Evolutionary conservation across 1,284 basidiomycete species (phyloP).

Genomic region (Ganoderma boninense): DNA sequence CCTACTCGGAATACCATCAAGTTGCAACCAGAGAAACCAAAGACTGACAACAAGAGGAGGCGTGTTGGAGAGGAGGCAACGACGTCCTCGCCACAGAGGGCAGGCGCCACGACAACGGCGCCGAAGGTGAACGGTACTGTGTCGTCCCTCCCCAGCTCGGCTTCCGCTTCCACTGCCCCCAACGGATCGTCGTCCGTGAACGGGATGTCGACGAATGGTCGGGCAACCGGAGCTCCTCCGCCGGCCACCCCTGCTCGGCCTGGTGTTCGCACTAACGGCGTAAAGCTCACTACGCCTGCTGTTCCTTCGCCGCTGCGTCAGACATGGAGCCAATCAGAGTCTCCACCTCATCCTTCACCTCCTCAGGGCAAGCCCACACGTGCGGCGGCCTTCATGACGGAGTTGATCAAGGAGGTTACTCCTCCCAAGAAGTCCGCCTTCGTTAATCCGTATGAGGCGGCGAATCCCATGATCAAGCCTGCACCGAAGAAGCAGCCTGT

Average conservation of each 20-base stretch:
- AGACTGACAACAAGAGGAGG: slow-evolving; percentile 66
- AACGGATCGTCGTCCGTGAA: slow-evolving; percentile 37
- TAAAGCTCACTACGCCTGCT: slow-evolving; percentile 64
- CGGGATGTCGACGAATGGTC: slow-evolving; percentile 29
- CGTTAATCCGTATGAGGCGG: slow-evolving; percentile 75
- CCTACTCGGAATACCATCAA: slow-evolving; percentile 50
- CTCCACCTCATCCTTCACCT: slow-evolving; percentile 48
- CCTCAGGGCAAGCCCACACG: slow-evolving; percentile 58
- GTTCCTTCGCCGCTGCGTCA: slow-evolving; percentile 75
- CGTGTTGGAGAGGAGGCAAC: slow-evolving; percentile 58
- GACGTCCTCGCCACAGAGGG: slow-evolving; percentile 43
- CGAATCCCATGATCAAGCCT: slow-evolving; percentile 59
- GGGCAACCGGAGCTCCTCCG: slow-evolving; percentile 13
- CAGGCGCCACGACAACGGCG: slow-evolving; percentile 14
- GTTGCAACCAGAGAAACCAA: slow-evolving; percentile 49
- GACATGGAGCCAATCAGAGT: slow-evolving; percentile 60
- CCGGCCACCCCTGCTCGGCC: slow-evolving; percentile 26
- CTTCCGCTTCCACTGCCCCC: slow-evolving; percentile 17
- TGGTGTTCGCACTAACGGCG: slow-evolving; percentile 53
- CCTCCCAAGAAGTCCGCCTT: slow-evolving; percentile 69
- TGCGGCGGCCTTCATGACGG: slow-evolving; percentile 70
- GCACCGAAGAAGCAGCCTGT: slow-evolving; percentile 49
- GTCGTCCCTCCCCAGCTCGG: slow-evolving; percentile 21
- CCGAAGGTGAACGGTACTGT: slow-evolving; percentile 20
- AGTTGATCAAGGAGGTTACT: slow-evolving; percentile 72